These are phyloP conservation scores for Vachellia pachyceras DNA, from an alignment of 306 rosid species.

Conservation along the genomic window DNA sequence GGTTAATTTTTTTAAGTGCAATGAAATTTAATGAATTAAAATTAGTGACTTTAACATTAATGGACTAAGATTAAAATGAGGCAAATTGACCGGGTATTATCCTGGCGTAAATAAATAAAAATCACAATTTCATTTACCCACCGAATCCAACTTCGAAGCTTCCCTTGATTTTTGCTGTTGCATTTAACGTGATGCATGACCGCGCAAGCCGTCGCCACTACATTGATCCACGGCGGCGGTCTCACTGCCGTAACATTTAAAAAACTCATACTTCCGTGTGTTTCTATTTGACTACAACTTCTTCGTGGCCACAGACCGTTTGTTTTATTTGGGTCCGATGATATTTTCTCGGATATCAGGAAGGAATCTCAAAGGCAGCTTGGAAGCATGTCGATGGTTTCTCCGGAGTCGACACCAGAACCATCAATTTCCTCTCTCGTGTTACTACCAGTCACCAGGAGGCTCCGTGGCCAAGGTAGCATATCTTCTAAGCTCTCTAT, in stretches of 20 bases:
- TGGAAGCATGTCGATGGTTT: conserved; percentile 52
- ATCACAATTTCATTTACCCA: too few species aligned
- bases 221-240: background rate
- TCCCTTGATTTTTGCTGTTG: background rate
- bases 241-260: conserved; percentile 8
- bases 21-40: too few species aligned
- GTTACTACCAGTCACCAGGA: conserved; percentile 25
- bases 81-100: too few species aligned
- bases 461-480: conserved; percentile 57
- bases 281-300: background rate
- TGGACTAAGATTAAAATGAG: too few species aligned
- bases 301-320: background rate
- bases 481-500: background rate
- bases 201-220: conserved; percentile 36
- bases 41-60: too few species aligned
- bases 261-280: background rate
- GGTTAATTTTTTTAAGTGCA: too few species aligned
- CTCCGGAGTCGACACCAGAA: conserved; percentile 45
- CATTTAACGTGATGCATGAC: background rate
- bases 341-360: conserved; percentile 56
- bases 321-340: conserved; percentile 41
- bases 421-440: conserved; percentile 36
- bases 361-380: conserved; percentile 53
- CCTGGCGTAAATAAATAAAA: too few species aligned
- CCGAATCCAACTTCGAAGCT: background rate